Evolutionary conservation across 805 yeast genomes (phyloP), one percentile per base, ranked within the genome.

Genomic region (Candida xiaguanensis): DNA sequence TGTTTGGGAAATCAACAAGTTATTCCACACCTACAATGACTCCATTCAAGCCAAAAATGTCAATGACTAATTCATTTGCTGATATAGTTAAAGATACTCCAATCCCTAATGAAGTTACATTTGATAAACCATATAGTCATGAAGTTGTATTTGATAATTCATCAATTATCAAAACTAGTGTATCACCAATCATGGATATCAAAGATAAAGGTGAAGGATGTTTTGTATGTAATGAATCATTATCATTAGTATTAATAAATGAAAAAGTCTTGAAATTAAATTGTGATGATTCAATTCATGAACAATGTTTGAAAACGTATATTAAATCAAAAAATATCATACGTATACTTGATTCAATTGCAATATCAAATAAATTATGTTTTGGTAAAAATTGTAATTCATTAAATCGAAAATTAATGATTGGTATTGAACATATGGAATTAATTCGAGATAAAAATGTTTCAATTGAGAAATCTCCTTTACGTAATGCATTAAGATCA

Each of bases 271-370:
- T 80, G 11, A 71, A 69, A 40, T 58, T 80, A 23, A 55, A 55
- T 28, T 81, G 88, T 57, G 74, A 71, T 1, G 85, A 80, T 51
- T 55, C 62, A 31, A 63, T 71, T 28, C 88, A 81, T 52, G 80
- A 77, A 37, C 77, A 78, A 40, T 81, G 88, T 51, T 62, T 79
- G 12, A 42, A 59, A 2, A 52, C 77, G 2, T 25, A 27, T 17
- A 34, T 34, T 2, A 32, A 39, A 6, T 16, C 29, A n/a, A 27
- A 23, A 19, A 27, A 35, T 8, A 17, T 35, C 2, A 17, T 13
- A 4, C 12, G 28, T n/a, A 28, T 28, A 6, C 15, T 37, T 5
- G 31, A 37, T 18, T 24, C 35, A 9, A 12, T 19, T 5, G 14
- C 19, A 11, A 34, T 20, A 11, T 34, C 19, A 18, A 18, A 34